phyloP scores from a whole-genome alignment of 2,329 filamentous ascomycete genomes.

The Paraconiothyrium brasiliense region DNA sequence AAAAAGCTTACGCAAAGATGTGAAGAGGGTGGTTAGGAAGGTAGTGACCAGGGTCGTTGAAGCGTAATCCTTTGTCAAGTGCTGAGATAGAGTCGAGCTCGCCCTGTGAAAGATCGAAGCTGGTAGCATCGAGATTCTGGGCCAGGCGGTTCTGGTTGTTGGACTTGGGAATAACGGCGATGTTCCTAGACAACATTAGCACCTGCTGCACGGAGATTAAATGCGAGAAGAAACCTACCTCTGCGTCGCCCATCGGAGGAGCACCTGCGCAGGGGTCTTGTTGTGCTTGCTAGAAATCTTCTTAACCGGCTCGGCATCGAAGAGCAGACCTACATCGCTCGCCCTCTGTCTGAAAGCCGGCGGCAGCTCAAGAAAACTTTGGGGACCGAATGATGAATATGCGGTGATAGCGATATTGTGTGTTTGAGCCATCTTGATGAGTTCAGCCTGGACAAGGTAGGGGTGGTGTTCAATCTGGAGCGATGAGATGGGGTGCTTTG shows the following conservation, averaged over 20 bases:
- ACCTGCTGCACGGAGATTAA: not conserved
- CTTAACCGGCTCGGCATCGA: slow-evolving; percentile 74
- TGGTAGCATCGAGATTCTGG: slow-evolving; percentile 44
- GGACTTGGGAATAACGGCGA: slow-evolving; percentile 35
- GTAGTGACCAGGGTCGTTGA: slow-evolving; percentile 44
- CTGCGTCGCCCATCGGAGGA: slow-evolving; percentile 88
- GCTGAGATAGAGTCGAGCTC: slow-evolving; percentile 43
- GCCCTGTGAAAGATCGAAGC: slow-evolving; percentile 33
- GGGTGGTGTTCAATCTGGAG: slow-evolving; percentile 36
- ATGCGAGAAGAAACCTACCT: slow-evolving; percentile 33
- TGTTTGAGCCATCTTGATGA: slow-evolving; percentile 29
- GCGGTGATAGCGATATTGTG: slow-evolving; percentile 31
- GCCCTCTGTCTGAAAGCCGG: slow-evolving; percentile 72
- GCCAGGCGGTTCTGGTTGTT: slow-evolving; percentile 33
- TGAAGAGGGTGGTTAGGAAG: slow-evolving; percentile 34
- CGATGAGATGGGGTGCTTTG: slow-evolving; percentile 25
- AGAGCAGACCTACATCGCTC: slow-evolving; percentile 69
- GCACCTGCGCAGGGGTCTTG: slow-evolving; percentile 79
- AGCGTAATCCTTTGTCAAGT: slow-evolving; percentile 42
- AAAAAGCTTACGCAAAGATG: slow-evolving; percentile 33
- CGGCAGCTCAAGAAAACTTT: slow-evolving; percentile 76
- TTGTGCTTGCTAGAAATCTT: slow-evolving; percentile 72
- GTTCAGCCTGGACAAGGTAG: slow-evolving; percentile 26
- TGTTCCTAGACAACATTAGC: slow-evolving; percentile 22
- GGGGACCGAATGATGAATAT: slow-evolving; percentile 41